These are phyloP conservation scores for Adansonia madagascariensis DNA, from an alignment of 441 rosid species.

Conservation along the genomic window DNA sequence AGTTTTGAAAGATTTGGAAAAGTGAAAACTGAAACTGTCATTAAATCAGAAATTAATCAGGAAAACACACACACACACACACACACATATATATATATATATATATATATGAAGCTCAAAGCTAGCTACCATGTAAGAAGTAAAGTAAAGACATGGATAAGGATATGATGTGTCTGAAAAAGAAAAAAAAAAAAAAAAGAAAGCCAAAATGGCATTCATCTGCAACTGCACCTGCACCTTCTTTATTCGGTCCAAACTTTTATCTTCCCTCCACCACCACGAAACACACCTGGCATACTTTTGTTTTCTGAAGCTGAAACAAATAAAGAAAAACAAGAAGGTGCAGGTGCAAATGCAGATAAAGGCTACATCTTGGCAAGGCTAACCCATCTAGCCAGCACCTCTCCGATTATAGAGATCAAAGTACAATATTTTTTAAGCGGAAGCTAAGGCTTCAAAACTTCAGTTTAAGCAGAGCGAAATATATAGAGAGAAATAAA, in stretches of 20 bases:
- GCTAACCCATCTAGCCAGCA: background rate
- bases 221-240: slow-evolving; percentile 68
- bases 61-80: too few species aligned
- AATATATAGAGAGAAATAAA: background rate
- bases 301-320: slow-evolving; percentile 14
- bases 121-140: background rate
- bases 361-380: slow-evolving; percentile 52
- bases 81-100: background rate
- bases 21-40: background rate
- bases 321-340: slow-evolving; percentile 23
- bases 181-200: too few species aligned
- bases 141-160: too few species aligned
- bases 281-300: background rate
- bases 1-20: background rate
- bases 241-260: background rate
- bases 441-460: background rate
- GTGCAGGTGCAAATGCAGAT: slow-evolving; percentile 84
- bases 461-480: background rate
- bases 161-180: too few species aligned
- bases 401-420: too few species aligned
- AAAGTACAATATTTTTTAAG: too few species aligned
- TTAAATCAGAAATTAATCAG: too few species aligned
- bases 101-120: background rate
- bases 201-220: slow-evolving; percentile 50
- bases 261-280: background rate